Base-by-base conservation (phyloP, 129 eudicot species). In the Artemisia tridentata region DNA sequence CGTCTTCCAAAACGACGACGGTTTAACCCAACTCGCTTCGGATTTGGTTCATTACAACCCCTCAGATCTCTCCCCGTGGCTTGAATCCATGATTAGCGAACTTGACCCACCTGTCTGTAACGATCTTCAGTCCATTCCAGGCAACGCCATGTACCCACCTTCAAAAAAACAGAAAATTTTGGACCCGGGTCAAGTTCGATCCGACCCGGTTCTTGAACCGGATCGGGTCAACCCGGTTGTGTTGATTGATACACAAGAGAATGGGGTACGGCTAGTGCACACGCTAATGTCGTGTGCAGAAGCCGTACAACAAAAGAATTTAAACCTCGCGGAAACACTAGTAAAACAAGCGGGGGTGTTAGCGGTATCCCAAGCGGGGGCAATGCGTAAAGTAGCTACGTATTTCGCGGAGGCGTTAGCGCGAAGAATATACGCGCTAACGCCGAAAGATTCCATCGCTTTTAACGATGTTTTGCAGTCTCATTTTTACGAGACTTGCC, bases 331-430 rank as follows among this genome's bases (percentile, higher is more conserved):
- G 0, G 91, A 88, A 57, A 86, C 82, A 2, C 45, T 91, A 51
- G 87, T 91, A 3, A 88, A 86, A 65, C 88, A 86, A 63, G 83
- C 88, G n/a, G 86, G 93, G 0, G 58, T 67, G 1, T 20, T 91
- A 16, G 93, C 96, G 0, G 91, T 71, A 0, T 82, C 88, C 0
- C 97, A 91, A 47, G 78, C 85, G 18, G 97, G 97, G 13, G 90
- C 97, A 2, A 88, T 91, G 96, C 58, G 87, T 6, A 88, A 88
- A 46, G 97, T 88, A 0, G 97, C 97, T 0, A 83, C 88, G 0
- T 88, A 86, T 56, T 91, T 91, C 61, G 92, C 97, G 7, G 93
- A 88, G 65, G 97, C 96, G 0, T 71, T 91, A 11, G 93, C 91
- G 1, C 71, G 96, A 15, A 58, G 91, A 25, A 86, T 91, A 2